These are phyloP conservation scores for Sugiyamaella neomexicana DNA, from an alignment of 1,139 yeast genomes.

Conservation along the genomic window DNA sequence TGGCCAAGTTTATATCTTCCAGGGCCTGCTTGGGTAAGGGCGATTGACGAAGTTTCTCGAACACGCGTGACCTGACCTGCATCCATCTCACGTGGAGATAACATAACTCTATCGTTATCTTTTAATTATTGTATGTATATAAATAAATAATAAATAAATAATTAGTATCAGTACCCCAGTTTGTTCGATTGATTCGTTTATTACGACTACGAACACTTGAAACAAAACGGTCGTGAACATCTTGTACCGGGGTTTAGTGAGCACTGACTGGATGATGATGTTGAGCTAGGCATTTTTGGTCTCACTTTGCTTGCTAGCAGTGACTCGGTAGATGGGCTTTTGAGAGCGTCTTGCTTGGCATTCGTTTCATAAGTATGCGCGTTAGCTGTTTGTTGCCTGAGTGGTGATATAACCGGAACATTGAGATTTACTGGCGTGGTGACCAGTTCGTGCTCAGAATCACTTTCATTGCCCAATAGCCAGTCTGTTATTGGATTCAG, in stretches of 20 bases:
- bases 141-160: neutral
- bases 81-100: neutral
- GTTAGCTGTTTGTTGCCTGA: neutral
- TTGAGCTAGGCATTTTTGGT: neutral
- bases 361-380: neutral
- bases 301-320: neutral
- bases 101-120: neutral
- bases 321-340: neutral
- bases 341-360: neutral
- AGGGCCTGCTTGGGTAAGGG: slow-evolving; percentile 1
- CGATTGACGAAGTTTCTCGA: slow-evolving; percentile 12
- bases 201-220: slow-evolving; percentile 15
- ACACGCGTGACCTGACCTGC: neutral
- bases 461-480: neutral
- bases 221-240: slow-evolving; percentile 15
- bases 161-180: neutral
- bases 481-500: neutral
- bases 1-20: neutral
- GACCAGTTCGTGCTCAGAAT: neutral
- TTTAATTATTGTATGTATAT: neutral
- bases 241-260: neutral
- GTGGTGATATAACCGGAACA: neutral
- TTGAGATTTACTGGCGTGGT: neutral
- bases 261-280: neutral
- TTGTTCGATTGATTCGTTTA: neutral